A percentile compares a stretch with the other conserved stretches of the same genome.
Evolutionary conservation across 192 early-diverging fungal genomes (phyloP).

Genomic region (Funneliformis mosseae): DNA sequence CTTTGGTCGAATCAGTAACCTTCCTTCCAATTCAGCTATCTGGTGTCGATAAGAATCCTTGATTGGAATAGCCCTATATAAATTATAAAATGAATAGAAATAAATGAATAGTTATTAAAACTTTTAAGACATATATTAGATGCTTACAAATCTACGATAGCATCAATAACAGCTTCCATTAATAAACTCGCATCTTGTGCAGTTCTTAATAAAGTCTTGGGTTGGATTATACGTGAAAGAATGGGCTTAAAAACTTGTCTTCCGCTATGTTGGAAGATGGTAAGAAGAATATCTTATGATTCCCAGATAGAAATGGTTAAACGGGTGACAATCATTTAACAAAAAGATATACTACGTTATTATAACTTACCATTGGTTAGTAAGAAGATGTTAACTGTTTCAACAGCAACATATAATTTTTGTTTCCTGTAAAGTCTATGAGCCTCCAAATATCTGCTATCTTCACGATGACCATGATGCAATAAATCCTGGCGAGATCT

Average conservation of each 20-base stretch:
- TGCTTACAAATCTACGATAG: conserved; percentile 44
- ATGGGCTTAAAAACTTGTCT: conserved; percentile 43
- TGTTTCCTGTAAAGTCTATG: conserved; percentile 15
- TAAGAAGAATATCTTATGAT: conserved; percentile 38
- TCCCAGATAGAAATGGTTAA: not conserved
- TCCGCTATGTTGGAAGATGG: conserved; percentile 47
- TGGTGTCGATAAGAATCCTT: conserved; percentile 46
- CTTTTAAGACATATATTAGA: too few relatives aligned
- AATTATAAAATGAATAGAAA: not conserved
- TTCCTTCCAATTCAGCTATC: conserved; percentile 45
- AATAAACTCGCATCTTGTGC: conserved; percentile 46
- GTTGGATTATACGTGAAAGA: conserved; percentile 36
- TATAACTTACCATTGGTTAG: conserved; percentile 32
- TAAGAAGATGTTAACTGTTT: conserved; percentile 46
- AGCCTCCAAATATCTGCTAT: conserved; percentile 8
- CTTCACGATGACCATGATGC: conserved; percentile 2
- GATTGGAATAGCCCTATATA: conserved; percentile 44
- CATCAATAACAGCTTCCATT: conserved; percentile 50
- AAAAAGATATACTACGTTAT: not conserved
- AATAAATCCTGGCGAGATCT: conserved; percentile 12
- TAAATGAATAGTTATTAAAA: too few relatives aligned
- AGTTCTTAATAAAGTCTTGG: conserved; percentile 39
- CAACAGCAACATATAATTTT: conserved; percentile 31
- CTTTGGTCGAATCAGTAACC: conserved; percentile 42
- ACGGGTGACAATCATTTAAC: not conserved